phyloP scores from a whole-genome alignment of 2,329 filamentous ascomycete species.

The Aspergillus aculeatinus region DNA sequence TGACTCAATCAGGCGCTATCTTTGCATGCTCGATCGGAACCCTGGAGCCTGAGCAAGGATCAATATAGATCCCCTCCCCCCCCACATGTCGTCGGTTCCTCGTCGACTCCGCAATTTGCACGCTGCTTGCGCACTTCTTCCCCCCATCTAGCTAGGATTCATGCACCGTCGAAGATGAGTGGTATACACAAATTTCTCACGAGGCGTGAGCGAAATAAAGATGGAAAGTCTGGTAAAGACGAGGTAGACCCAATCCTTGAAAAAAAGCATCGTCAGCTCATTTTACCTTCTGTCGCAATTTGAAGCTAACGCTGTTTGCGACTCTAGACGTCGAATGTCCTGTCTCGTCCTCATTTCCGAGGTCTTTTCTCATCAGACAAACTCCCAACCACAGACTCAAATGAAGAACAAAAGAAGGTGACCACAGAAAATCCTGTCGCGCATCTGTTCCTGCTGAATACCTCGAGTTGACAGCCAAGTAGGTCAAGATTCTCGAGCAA shows the following conservation, averaged over 20 bases:
- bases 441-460: background rate
- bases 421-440: background rate
- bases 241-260: conserved; percentile 24
- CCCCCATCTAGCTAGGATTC: conserved; percentile 7
- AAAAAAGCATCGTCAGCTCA: conserved; percentile 9
- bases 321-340: conserved; percentile 23
- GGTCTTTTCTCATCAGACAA: conserved; percentile 34
- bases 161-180: conserved; percentile 33
- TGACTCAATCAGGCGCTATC: conserved; percentile 10
- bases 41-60: conserved; percentile 28
- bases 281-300: conserved; percentile 1
- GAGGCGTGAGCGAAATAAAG: conserved; percentile 36
- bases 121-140: conserved; percentile 7
- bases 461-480: conserved; percentile 14
- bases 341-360: conserved; percentile 28
- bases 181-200: conserved; percentile 45
- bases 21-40: conserved; percentile 24
- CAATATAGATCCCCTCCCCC: conserved; percentile 17
- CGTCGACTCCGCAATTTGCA: conserved; percentile 3
- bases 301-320: background rate
- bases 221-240: conserved; percentile 33
- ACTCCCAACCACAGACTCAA: conserved; percentile 18
- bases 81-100: conserved; percentile 27
- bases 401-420: conserved; percentile 39
- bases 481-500: conserved; percentile 56